phyloP scores from a whole-genome alignment of 306 rosid species.

The Cercis canadensis region DNA sequence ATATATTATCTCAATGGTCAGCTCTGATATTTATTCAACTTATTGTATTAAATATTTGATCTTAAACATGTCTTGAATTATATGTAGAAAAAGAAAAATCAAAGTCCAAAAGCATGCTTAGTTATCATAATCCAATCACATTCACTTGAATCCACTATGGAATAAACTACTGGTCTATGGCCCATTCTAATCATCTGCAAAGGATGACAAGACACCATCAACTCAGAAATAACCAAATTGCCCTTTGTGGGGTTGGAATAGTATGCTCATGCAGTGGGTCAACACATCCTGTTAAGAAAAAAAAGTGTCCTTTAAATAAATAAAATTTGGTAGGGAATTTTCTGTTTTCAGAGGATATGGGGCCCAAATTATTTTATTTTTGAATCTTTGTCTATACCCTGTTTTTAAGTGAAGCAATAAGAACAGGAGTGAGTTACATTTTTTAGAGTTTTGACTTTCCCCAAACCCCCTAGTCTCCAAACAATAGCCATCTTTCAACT shows the following conservation, averaged over 20 bases:
- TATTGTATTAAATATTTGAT: too few relatives aligned
- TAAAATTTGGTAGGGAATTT: slow-evolving; percentile 33
- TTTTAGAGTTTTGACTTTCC: slow-evolving; percentile 31
- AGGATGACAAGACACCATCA: slow-evolving; percentile 37
- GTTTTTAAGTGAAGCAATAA: not conserved
- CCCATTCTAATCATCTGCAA: slow-evolving; percentile 45
- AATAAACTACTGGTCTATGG: not conserved
- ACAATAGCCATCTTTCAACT: slow-evolving; percentile 71
- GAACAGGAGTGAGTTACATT: not conserved
- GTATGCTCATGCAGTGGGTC: slow-evolving; percentile 24
- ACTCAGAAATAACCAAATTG: not conserved
- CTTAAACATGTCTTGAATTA: not conserved
- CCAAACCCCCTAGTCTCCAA: slow-evolving; percentile 27
- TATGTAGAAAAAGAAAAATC: not conserved
- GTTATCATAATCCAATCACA: slow-evolving; percentile 54
- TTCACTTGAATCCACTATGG: slow-evolving; percentile 3
- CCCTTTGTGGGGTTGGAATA: slow-evolving; percentile 46
- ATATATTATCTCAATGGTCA: too few relatives aligned
- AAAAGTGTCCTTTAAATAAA: too few relatives aligned
- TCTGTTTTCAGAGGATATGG: not conserved
- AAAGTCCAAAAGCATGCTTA: not conserved
- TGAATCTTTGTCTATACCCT: slow-evolving; percentile 29
- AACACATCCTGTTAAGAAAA: slow-evolving; percentile 9
- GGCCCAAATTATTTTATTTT: slow-evolving; percentile 23
- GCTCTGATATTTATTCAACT: too few relatives aligned